Conservation (phyloP, 495 filamentous ascomycete species). For the Penicillium daleae region DNA sequence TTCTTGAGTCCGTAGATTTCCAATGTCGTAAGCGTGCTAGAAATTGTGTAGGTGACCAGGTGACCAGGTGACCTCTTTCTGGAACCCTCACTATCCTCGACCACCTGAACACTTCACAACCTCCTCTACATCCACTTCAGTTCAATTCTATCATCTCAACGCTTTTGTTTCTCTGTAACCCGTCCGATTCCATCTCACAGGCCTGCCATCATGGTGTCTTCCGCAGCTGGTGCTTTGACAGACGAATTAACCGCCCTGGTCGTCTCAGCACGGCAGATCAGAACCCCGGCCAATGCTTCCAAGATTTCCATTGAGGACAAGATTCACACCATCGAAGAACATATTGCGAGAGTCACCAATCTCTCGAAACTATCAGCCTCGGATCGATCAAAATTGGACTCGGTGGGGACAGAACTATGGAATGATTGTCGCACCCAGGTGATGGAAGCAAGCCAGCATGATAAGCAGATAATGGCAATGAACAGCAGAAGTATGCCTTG, state of each 20-base stretch:
- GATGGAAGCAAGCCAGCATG: background rate
- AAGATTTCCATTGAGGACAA: background rate
- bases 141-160: background rate
- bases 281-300: background rate
- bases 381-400: conserved; percentile 29
- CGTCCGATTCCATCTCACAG: background rate
- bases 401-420: conserved; percentile 41
- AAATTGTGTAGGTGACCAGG: no score
- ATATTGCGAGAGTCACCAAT: background rate
- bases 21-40: background rate
- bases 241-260: background rate
- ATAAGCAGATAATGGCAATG: background rate
- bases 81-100: background rate
- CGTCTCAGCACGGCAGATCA: background rate
- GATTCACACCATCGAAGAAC: background rate
- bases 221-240: background rate
- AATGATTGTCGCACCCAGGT: conserved; percentile 29
- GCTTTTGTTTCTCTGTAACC: background rate
- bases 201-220: background rate
- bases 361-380: background rate
- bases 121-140: background rate
- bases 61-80: background rate
- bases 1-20: background rate
- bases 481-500: background rate
- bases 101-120: background rate